These are phyloP conservation scores for Penicillium sp. DNA, from an alignment of 2,329 filamentous ascomycete genomes.

Conservation along the genomic window DNA sequence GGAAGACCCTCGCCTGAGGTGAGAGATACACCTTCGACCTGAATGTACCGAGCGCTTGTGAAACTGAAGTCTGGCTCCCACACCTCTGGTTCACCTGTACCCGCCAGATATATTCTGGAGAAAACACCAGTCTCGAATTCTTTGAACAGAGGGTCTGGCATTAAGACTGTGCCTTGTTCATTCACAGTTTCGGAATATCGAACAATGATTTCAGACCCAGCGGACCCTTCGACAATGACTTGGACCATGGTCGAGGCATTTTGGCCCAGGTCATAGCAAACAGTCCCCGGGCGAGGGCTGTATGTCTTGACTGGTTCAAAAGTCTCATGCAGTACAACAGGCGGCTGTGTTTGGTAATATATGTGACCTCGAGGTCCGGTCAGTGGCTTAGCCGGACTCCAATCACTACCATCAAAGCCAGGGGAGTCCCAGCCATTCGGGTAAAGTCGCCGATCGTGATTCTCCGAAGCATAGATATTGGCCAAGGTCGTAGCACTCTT, in stretches of 20 bases:
- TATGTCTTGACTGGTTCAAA: constrained; percentile 16
- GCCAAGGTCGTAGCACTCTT: constrained; percentile 25
- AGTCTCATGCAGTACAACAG: constrained; percentile 22
- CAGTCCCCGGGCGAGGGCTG: constrained; percentile 10
- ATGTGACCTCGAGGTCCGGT: constrained; percentile 24
- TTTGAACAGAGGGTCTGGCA: constrained; percentile 27
- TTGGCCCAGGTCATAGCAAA: constrained; percentile 24
- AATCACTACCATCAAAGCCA: constrained; percentile 12
- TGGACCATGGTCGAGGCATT: constrained; percentile 23
- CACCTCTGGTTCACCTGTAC: constrained; percentile 14
- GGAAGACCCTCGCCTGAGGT: constrained; percentile 9
- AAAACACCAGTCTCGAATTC: constrained; percentile 25
- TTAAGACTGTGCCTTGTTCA: constrained; percentile 20
- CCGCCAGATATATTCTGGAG: constrained; percentile 19
- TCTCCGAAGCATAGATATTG: constrained; percentile 27
- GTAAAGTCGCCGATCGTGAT: constrained; percentile 21
- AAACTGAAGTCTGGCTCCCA: constrained; percentile 28
- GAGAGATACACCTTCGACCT: constrained; percentile 22
- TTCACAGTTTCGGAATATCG: constrained; percentile 20
- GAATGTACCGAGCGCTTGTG: constrained; percentile 26
- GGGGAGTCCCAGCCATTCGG: constrained; percentile 19
- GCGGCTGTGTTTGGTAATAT: constrained; percentile 23
- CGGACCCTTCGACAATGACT: constrained; percentile 13
- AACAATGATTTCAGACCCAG: constrained; percentile 18
- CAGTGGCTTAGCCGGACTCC: constrained; percentile 20